Evolutionary conservation across 441 rosid species (phyloP), one percentile per base, ranked within the genome.

Genomic region (Erodium moschatum): DNA sequence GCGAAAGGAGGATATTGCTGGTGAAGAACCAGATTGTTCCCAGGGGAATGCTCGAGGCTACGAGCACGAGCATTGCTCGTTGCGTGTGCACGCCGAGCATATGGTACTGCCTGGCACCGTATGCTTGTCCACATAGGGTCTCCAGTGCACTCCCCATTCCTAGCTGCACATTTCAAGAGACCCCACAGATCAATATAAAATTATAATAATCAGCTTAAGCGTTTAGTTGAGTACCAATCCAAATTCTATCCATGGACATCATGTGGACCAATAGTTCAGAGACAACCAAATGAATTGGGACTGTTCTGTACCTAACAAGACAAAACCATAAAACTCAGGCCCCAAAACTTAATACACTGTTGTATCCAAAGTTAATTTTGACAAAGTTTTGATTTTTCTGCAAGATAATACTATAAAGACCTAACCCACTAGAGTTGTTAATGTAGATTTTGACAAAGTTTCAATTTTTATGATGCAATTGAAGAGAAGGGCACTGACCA

Each of bases 121-220:
- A 82, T 42, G 90, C 84, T 82, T 86, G 90, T 9, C 96, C 96
- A 35, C 92, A 87, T 10, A 87, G 67, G 29, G 92, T 89, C 75
- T 87, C 89, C 75, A 87, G 67, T 11, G 96, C 90, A 75, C 92
- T 85, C 61, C 83, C 82, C 82, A 85, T 85, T 71, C 92, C 90
- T 70, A 84, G 44, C 89, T 87, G 68, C 12, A 33, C 11, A 58
- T 52, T 18, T 58, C 13, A 2, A 46, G 19, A 20, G 33, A 21
- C 31, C n/a, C n/a, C n/a, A n/a, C n/a, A n/a, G n/a, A n/a, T n/a
- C n/a, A n/a, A n/a, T n/a, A n/a, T n/a, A n/a, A n/a, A n/a, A n/a
- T n/a, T n/a, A n/a, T n/a, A n/a, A n/a, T n/a, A n/a, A n/a, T n/a
- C n/a, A n/a, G n/a, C n/a, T n/a, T n/a, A n/a, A n/a, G n/a, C n/a